These are phyloP conservation scores for Cladorrhinum sp. DNA, from an alignment of 2,329 filamentous ascomycete species.

Conservation along the genomic window DNA sequence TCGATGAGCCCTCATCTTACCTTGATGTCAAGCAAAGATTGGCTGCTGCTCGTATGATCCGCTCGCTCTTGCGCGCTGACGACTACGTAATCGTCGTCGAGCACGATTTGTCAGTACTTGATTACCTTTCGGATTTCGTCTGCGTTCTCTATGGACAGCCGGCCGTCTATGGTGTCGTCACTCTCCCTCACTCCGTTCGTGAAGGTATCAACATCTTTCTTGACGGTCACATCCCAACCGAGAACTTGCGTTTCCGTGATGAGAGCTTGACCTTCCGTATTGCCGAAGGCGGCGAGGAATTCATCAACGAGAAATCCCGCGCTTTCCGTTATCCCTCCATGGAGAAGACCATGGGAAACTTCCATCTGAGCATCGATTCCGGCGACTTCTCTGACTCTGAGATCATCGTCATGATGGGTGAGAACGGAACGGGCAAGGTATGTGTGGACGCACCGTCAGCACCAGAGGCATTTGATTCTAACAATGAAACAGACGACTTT, in stretches of 20 bases:
- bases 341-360: constrained; percentile 88
- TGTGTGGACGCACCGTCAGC: constrained; percentile 15
- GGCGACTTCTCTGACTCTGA: constrained; percentile 96
- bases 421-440: constrained; percentile 82
- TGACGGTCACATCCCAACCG: constrained; percentile 94
- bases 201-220: constrained; percentile 99
- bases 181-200: constrained; percentile 88
- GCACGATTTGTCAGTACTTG: constrained; percentile 97
- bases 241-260: constrained; percentile 97
- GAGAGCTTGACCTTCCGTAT: constrained; percentile 96
- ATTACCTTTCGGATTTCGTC: constrained; percentile 98
- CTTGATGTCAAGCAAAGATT: constrained; percentile 99
- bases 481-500: constrained; percentile 72
- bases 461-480: background rate
- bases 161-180: constrained; percentile 96
- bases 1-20: constrained; percentile 98
- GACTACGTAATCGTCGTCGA: constrained; percentile 99
- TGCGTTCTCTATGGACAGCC: constrained; percentile 96
- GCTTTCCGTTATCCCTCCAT: constrained; percentile 86
- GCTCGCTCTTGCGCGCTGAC: constrained; percentile 79
- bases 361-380: constrained; percentile 76
- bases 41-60: constrained; percentile 86
- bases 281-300: constrained; percentile 84
- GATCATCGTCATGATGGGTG: constrained; percentile 99
- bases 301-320: constrained; percentile 76